A percentile compares a stretch with the other conserved stretches of the same genome.
Evolutionary conservation across 169 alveolate species (phyloP).

Genomic region (Eimeria praecox): DNA sequence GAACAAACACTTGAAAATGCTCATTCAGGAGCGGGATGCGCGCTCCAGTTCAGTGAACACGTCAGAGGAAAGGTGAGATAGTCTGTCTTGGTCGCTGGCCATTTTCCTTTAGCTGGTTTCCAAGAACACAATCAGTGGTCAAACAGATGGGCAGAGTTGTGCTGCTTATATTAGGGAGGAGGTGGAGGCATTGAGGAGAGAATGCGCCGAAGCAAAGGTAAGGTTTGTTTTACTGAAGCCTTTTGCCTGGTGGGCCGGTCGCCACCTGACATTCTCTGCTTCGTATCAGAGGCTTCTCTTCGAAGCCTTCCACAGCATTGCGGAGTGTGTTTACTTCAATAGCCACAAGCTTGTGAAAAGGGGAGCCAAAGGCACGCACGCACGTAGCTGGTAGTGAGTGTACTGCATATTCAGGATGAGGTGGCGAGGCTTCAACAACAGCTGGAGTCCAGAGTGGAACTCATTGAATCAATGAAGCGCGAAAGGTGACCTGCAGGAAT

Average conservation of each 20-base stretch:
- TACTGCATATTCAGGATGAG: slow-evolving; percentile 10
- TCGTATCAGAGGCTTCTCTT: background rate
- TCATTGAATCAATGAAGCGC: slow-evolving; percentile 59
- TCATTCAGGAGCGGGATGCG: slow-evolving; percentile 51
- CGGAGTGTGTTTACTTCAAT: background rate
- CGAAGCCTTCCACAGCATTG: background rate
- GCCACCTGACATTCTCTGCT: background rate
- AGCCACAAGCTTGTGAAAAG: background rate
- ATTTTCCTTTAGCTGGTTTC: background rate
- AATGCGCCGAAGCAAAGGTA: slow-evolving; percentile 35
- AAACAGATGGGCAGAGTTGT: background rate
- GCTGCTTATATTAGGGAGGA: slow-evolving; percentile 4
- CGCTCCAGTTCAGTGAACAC: slow-evolving; percentile 36
- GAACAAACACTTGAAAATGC: slow-evolving; percentile 37
- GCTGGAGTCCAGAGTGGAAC: slow-evolving; percentile 32
- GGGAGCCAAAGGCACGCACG: background rate
- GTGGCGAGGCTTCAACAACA: slow-evolving; percentile 32
- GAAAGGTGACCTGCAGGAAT: slow-evolving; percentile 35
- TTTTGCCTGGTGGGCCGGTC: background rate
- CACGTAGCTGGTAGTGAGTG: background rate
- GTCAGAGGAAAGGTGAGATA: slow-evolving; percentile 11
- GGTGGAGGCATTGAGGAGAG: slow-evolving; percentile 22
- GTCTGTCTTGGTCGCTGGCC: background rate
- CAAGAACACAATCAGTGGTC: background rate
- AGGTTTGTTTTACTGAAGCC: background rate